Conservation (phyloP, 257 asterid genomes). For the Lantana camara region DNA sequence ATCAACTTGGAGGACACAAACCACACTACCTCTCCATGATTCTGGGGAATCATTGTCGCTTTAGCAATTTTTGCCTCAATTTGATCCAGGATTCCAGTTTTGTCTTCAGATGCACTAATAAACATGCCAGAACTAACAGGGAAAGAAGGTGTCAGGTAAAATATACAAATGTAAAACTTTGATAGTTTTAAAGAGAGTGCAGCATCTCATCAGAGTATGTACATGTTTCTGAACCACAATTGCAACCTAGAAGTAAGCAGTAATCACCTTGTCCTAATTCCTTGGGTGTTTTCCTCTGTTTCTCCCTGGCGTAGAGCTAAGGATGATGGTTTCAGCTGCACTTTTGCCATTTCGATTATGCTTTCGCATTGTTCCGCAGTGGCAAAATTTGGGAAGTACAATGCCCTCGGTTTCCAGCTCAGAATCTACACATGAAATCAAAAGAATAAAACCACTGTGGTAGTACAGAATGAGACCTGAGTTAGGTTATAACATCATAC, state of each 20-base stretch:
- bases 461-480: neutral
- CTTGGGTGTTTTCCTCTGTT: slow-evolving; percentile 76
- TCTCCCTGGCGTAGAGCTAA: slow-evolving; percentile 89
- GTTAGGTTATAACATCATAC: slow-evolving; percentile 18
- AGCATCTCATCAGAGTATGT: neutral
- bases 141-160: slow-evolving; percentile 18
- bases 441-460: slow-evolving; percentile 13
- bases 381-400: slow-evolving; percentile 89
- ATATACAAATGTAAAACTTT: neutral
- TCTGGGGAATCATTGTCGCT: slow-evolving; percentile 72
- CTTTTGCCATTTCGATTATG: slow-evolving; percentile 63
- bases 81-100: slow-evolving; percentile 63
- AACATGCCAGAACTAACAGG: slow-evolving; percentile 82
- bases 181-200: neutral
- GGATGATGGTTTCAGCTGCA: slow-evolving; percentile 62
- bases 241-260: slow-evolving; percentile 25
- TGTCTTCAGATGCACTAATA: slow-evolving; percentile 80
- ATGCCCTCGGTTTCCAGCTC: slow-evolving; percentile 90
- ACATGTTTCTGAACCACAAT: slow-evolving; percentile 17
- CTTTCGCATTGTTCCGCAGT: slow-evolving; percentile 77
- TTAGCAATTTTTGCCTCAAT: slow-evolving; percentile 84
- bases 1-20: slow-evolving; percentile 3
- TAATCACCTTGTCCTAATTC: slow-evolving; percentile 89
- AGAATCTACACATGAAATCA: slow-evolving; percentile 51
- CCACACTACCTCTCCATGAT: slow-evolving; percentile 76